Evolutionary conservation across 2,329 filamentous ascomycete species (phyloP).

Genomic region (Xylariaceae sp.): DNA sequence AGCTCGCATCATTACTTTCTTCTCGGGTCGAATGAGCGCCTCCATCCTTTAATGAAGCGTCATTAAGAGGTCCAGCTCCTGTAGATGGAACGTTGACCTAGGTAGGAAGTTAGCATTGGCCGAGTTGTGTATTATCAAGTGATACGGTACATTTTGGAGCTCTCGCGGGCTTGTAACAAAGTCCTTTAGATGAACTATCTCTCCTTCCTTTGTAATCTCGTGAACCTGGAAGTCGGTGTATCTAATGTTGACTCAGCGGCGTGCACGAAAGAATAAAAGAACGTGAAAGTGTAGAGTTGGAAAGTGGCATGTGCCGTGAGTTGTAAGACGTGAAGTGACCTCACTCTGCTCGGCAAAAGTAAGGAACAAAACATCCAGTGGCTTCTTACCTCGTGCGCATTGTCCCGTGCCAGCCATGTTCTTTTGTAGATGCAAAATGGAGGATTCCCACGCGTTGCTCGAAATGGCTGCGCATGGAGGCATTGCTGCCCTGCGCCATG

Average conservation of each 20-base stretch:
- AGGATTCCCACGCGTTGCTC: conserved; percentile 36
- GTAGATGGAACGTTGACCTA: no score
- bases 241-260: conserved; percentile 35
- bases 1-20: no score
- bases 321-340: no score
- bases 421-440: conserved; percentile 34
- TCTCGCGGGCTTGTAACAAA: conserved; percentile 30
- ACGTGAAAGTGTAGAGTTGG: no score
- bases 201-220: conserved; percentile 73
- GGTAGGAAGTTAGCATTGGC: no score
- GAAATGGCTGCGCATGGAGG: conserved; percentile 23
- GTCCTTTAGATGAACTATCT: conserved; percentile 67
- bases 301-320: no score
- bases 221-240: conserved; percentile 94
- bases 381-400: conserved; percentile 37
- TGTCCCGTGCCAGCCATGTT: conserved; percentile 39
- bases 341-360: not conserved
- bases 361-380: no score
- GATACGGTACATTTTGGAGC: conserved; percentile 1
- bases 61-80: no score
- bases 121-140: no score
- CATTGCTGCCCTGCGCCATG: conserved; percentile 30
- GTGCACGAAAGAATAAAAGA: no score
- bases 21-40: no score
- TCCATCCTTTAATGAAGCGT: no score